phyloP scores from a whole-genome alignment of 352 stramenopile genomes.

The Phytophthora meadii region DNA sequence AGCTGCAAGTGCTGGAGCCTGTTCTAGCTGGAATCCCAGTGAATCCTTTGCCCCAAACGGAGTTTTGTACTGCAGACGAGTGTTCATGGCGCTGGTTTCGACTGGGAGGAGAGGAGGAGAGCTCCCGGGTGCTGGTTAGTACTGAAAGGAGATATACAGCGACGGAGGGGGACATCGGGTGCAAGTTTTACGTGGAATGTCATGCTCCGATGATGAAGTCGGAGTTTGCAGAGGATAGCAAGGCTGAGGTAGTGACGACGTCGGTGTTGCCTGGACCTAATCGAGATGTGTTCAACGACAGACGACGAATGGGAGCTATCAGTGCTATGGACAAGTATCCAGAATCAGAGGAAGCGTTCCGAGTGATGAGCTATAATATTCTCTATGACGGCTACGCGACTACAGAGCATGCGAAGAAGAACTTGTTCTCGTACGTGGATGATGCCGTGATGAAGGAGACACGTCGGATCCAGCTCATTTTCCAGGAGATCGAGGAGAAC shows the following conservation, averaged over 20 bases:
- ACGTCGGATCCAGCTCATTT: conserved; percentile 79
- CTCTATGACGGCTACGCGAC: conserved; percentile 78
- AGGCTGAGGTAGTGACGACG: conserved; percentile 40
- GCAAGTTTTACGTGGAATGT: conserved; percentile 64
- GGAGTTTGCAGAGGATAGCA: conserved; percentile 46
- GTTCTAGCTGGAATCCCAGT: conserved; percentile 58
- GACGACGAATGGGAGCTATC: conserved; percentile 28
- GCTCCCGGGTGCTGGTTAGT: conserved; percentile 18
- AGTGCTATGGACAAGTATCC: conserved; percentile 22
- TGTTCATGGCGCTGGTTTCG: conserved; percentile 74
- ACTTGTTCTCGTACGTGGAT: conserved; percentile 70
- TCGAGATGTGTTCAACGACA: conserved; percentile 56
- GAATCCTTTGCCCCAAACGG: conserved; percentile 52
- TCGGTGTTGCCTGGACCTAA: conserved; percentile 52
- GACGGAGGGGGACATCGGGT: conserved; percentile 47
- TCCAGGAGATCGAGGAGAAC: conserved; percentile 74
- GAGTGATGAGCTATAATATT: conserved; percentile 88
- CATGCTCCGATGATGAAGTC: conserved; percentile 45
- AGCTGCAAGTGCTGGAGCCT: conserved; percentile 53
- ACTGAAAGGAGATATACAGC: conserved; percentile 49
- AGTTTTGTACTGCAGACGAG: conserved; percentile 70
- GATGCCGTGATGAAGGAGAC: conserved; percentile 55
- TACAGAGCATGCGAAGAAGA: conserved; percentile 56
- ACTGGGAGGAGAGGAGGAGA: conserved; percentile 19
- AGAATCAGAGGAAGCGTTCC: conserved; percentile 43